Percentiles rank a stretch among this genome's conserved stretches.
Evolutionary conservation across 139 green algal species (phyloP).

Genomic region (Coccomyxa sp.): DNA sequence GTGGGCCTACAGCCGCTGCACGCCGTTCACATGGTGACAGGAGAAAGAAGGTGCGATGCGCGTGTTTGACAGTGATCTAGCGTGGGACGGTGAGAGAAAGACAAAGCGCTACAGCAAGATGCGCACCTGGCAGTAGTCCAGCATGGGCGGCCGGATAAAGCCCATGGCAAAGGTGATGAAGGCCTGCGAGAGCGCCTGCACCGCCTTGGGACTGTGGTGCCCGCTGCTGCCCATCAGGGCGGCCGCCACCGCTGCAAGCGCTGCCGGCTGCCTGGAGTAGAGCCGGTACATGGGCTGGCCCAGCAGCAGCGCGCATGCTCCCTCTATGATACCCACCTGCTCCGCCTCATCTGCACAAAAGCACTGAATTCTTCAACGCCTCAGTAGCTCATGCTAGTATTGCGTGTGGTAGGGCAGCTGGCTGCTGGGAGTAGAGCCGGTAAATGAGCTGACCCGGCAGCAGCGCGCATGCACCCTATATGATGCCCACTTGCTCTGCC

Average conservation of each 20-base stretch:
- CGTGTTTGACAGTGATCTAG: too few species aligned
- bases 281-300: slow-evolving; percentile 23
- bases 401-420: too few species aligned
- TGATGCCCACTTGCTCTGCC: too few species aligned
- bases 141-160: slow-evolving; percentile 35
- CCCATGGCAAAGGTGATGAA: slow-evolving; percentile 26
- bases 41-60: too few species aligned
- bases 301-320: slow-evolving; percentile 25
- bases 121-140: slow-evolving; percentile 15
- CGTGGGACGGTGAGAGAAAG: too few species aligned
- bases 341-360: slow-evolving; percentile 17
- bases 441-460: too few species aligned
- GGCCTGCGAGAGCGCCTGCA: slow-evolving; percentile 28
- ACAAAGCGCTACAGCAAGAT: too few species aligned
- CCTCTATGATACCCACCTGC: slow-evolving; percentile 37
- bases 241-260: slow-evolving; percentile 22
- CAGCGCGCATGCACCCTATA: too few species aligned
- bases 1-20: too few species aligned
- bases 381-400: not conserved
- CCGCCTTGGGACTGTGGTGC: slow-evolving; percentile 34
- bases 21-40: too few species aligned
- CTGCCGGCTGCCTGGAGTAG: slow-evolving; percentile 15
- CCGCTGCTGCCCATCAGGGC: slow-evolving; percentile 34
- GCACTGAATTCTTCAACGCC: too few species aligned
- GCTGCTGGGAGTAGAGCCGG: too few species aligned